These are phyloP conservation scores for Diaporthe sp. DNA, from an alignment of 2,329 filamentous ascomycete genomes.

Conservation along the genomic window DNA sequence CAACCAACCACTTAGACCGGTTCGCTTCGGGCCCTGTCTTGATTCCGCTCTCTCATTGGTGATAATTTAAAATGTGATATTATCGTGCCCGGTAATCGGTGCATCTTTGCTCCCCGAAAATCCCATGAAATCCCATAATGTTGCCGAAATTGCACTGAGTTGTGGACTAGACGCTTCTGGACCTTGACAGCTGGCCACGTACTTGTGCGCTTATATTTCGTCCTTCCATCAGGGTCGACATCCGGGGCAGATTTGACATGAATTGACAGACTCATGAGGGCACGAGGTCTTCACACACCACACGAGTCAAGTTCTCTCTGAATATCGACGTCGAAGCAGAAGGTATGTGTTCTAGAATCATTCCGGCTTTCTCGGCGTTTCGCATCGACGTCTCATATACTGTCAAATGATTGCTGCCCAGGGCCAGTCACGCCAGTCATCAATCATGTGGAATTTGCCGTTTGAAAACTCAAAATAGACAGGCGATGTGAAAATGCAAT, in stretches of 20 bases:
- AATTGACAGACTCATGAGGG: background rate
- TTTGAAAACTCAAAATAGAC: background rate
- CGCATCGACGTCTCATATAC: background rate
- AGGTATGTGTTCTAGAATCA: background rate
- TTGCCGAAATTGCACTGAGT: background rate
- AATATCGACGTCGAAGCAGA: background rate
- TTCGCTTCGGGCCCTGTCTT: conserved; percentile 3
- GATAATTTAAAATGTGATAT: background rate
- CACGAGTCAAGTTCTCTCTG: conserved; percentile 8
- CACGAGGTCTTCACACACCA: background rate
- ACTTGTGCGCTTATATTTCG: background rate
- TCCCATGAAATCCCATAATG: background rate
- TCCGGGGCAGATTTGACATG: background rate
- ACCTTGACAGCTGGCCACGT: background rate
- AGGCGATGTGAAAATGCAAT: too few species aligned
- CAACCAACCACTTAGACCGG: background rate
- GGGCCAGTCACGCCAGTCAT: background rate
- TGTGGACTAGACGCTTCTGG: background rate
- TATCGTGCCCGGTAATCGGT: background rate
- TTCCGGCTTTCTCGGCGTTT: conserved; percentile 14
- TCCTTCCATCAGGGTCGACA: background rate
- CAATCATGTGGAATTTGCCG: background rate
- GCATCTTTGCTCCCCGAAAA: background rate
- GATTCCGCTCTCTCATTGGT: background rate
- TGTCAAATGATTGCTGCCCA: background rate